Percentiles rank a stretch among this genome's conserved stretches.
These are phyloP conservation scores for Picochlorum sp. DNA, from an alignment of 139 green algal species.

Conservation along the genomic window DNA sequence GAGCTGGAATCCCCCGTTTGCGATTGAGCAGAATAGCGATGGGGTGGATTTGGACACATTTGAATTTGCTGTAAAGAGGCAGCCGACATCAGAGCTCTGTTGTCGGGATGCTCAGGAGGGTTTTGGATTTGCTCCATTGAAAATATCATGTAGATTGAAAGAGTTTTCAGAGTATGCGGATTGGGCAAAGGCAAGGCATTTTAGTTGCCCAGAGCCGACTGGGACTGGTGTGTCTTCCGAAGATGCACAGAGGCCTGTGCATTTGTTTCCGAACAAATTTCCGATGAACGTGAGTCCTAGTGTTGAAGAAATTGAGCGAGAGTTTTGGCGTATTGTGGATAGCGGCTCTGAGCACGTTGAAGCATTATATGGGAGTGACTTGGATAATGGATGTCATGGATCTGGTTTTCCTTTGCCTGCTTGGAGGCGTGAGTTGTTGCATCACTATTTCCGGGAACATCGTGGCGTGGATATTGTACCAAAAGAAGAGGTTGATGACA, in stretches of 20 bases:
- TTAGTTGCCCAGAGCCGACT: conserved; percentile 24
- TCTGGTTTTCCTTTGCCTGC: conserved; percentile 49
- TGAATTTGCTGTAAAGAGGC: conserved; percentile 45
- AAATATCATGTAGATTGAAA: conserved; percentile 51
- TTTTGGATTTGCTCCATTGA: conserved; percentile 29
- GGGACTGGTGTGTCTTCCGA: not conserved
- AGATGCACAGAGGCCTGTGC: conserved; percentile 3
- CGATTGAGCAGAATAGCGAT: conserved; percentile 46
- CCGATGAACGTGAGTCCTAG: conserved; percentile 23
- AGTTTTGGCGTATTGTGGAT: conserved; percentile 78
- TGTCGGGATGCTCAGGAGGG: conserved; percentile 21
- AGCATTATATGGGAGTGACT: conserved; percentile 61
- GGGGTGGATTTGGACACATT: conserved; percentile 42
- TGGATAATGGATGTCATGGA: conserved; percentile 55
- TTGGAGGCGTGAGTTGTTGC: conserved; percentile 37
- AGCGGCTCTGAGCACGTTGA: conserved; percentile 39
- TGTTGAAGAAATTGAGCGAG: conserved; percentile 56
- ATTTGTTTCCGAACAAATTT: conserved; percentile 11
- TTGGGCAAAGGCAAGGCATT: conserved; percentile 62
- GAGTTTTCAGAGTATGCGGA: conserved; percentile 61
- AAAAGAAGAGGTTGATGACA: not conserved
- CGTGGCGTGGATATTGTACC: not conserved
- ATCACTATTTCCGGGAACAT: conserved; percentile 22
- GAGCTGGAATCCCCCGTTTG: conserved; percentile 42
- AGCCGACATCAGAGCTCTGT: conserved; percentile 46